These are phyloP conservation scores for Stellera chamaejasme DNA, from an alignment of 345 rosid genomes.

Conservation along the genomic window DNA sequence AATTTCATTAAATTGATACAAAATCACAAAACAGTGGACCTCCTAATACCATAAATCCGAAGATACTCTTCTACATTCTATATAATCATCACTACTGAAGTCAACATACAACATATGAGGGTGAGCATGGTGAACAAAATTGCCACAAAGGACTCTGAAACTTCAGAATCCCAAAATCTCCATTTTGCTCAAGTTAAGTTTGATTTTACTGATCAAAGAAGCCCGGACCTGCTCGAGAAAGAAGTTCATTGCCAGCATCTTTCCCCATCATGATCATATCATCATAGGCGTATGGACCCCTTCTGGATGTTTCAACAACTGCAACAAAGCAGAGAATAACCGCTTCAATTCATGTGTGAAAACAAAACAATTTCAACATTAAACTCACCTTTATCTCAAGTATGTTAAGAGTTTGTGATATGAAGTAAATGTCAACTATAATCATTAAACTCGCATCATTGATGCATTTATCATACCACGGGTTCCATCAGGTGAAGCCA, in stretches of 20 bases:
- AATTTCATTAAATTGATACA: too few relatives aligned
- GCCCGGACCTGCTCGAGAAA: conserved; percentile 72
- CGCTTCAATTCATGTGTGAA: neutral
- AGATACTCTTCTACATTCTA: conserved; percentile 13
- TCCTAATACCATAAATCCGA: conserved; percentile 3
- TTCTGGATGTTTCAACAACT: conserved; percentile 92
- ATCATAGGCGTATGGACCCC: conserved; percentile 53
- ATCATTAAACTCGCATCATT: neutral
- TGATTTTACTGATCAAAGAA: conserved; percentile 47
- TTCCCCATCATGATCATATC: conserved; percentile 84
- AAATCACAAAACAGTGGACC: neutral
- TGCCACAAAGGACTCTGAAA: conserved; percentile 11
- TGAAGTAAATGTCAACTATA: neutral
- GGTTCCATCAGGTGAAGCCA: conserved; percentile 93
- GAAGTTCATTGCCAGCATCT: conserved; percentile 93
- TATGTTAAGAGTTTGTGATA: neutral
- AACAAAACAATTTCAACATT: neutral
- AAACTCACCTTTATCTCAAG: neutral
- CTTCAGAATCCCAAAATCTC: neutral
- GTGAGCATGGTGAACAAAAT: conserved; percentile 6
- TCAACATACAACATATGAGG: conserved; percentile 7
- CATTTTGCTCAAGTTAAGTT: neutral
- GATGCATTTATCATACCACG: conserved; percentile 39
- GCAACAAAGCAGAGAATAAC: conserved; percentile 24
- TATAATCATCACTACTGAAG: conserved; percentile 9